Evolutionary conservation across 371 early-diverging fungal genomes (phyloP).

Genomic region (Rhizopus stolonifer): DNA sequence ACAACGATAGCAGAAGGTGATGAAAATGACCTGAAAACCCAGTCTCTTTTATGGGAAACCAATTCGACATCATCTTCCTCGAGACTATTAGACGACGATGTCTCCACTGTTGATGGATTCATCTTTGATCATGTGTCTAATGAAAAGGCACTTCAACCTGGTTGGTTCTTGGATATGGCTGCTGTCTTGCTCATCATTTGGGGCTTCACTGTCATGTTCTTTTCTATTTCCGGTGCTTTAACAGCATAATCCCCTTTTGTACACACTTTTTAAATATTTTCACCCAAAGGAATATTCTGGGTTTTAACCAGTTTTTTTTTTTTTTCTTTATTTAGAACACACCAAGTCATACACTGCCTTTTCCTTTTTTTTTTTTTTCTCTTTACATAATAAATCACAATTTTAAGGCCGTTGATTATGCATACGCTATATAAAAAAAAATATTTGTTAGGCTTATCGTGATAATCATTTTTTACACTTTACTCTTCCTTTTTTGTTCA

Average conservation of each 20-base stretch:
- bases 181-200: constrained; percentile 35
- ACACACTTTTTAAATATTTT: too few relatives aligned
- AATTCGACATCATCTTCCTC: constrained; percentile 22
- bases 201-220: constrained; percentile 43
- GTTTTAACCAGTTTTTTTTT: too few relatives aligned
- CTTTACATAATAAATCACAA: constrained; percentile 1
- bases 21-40: constrained; percentile 19
- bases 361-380: not conserved
- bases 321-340: not conserved
- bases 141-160: constrained; percentile 10
- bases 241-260: constrained; percentile 6
- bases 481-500: constrained; percentile 28
- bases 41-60: constrained; percentile 22
- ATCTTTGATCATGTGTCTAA: too few relatives aligned
- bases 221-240: constrained; percentile 29
- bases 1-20: constrained; percentile 16
- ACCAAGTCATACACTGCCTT: too few relatives aligned
- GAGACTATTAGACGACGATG: constrained; percentile 23
- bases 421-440: constrained; percentile 11
- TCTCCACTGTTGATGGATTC: constrained; percentile 24
- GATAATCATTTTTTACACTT: constrained; percentile 1
- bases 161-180: constrained; percentile 25
- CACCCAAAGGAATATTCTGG: too few relatives aligned
- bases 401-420: constrained; percentile 3
- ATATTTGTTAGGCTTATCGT: not conserved